These are phyloP conservation scores for Amphicarpaea edgeworthii DNA, from an alignment of 306 rosid genomes.

Conservation along the genomic window DNA sequence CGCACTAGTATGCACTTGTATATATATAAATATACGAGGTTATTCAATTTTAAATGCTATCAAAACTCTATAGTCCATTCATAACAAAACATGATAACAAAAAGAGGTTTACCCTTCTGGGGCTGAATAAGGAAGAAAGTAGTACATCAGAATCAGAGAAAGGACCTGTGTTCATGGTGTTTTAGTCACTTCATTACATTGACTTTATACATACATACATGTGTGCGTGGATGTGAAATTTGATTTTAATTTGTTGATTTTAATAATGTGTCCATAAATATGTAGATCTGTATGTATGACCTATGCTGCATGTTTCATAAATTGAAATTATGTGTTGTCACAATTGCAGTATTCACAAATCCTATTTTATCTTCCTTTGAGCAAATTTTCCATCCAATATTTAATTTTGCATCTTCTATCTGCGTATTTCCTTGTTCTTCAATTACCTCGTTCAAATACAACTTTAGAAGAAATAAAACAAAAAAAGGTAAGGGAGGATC, in stretches of 20 bases:
- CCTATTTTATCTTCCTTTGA: background rate
- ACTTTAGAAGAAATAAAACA: background rate
- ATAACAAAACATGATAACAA: too few species aligned
- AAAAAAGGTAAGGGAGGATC: constrained; percentile 16
- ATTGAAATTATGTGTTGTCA: background rate
- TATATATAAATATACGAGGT: too few species aligned
- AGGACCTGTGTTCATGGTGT: too few species aligned
- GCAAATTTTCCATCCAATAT: background rate
- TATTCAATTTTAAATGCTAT: too few species aligned
- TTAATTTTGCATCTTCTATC: background rate
- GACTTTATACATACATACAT: constrained; percentile 67
- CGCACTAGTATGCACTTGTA: too few species aligned
- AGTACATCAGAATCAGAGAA: too few species aligned
- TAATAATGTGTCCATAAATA: background rate
- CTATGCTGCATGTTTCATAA: background rate
- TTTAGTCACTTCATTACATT: constrained; percentile 97
- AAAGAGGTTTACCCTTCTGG: too few species aligned
- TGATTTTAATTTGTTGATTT: background rate
- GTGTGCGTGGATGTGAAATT: background rate
- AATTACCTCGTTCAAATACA: background rate
- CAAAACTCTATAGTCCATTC: too few species aligned
- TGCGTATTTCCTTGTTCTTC: background rate
- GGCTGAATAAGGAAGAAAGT: too few species aligned
- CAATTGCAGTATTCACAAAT: constrained; percentile 4
- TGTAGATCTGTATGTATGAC: constrained; percentile 9